phyloP scores from a whole-genome alignment of 2,329 filamentous ascomycete genomes.

The Colletotrichum musae region DNA sequence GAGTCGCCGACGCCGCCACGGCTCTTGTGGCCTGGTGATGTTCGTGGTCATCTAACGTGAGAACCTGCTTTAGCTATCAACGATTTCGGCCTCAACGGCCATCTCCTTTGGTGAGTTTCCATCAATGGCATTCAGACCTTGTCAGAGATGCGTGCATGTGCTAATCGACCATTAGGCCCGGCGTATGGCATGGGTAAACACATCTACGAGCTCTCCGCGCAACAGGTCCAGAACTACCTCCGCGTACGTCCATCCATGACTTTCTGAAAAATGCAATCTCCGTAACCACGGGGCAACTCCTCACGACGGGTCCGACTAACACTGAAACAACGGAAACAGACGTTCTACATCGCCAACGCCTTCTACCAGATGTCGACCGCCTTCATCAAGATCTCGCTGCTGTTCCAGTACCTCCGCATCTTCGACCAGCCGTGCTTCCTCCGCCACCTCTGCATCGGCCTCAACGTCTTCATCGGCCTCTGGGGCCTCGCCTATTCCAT shows the following conservation, averaged over 20 bases:
- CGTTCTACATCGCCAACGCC: slow-evolving; percentile 51
- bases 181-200: slow-evolving; percentile 47
- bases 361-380: slow-evolving; percentile 52
- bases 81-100: slow-evolving; percentile 17
- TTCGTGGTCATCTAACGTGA: not conserved
- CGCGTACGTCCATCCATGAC: slow-evolving; percentile 40
- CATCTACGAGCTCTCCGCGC: slow-evolving; percentile 35
- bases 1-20: slow-evolving; percentile 34
- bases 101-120: slow-evolving; percentile 31
- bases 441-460: slow-evolving; percentile 42
- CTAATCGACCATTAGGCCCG: slow-evolving; percentile 36
- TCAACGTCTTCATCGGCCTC: slow-evolving; percentile 41
- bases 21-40: not conserved
- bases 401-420: slow-evolving; percentile 55
- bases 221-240: slow-evolving; percentile 43
- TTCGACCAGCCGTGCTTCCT: slow-evolving; percentile 47
- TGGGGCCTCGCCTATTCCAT: slow-evolving; percentile 45
- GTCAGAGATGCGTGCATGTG: not conserved
- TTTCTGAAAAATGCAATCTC: too few relatives aligned
- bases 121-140: too few relatives aligned
- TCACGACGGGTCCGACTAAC: slow-evolving; percentile 1
- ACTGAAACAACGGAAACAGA: slow-evolving; percentile 40
- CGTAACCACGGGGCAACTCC: not conserved
- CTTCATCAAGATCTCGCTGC: slow-evolving; percentile 54
- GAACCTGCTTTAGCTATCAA: slow-evolving; percentile 1